Percentiles rank a stretch among this genome's conserved stretches.
Evolutionary conservation across 2,329 filamentous ascomycete species (phyloP).

Genomic region (Xylaria sp.): DNA sequence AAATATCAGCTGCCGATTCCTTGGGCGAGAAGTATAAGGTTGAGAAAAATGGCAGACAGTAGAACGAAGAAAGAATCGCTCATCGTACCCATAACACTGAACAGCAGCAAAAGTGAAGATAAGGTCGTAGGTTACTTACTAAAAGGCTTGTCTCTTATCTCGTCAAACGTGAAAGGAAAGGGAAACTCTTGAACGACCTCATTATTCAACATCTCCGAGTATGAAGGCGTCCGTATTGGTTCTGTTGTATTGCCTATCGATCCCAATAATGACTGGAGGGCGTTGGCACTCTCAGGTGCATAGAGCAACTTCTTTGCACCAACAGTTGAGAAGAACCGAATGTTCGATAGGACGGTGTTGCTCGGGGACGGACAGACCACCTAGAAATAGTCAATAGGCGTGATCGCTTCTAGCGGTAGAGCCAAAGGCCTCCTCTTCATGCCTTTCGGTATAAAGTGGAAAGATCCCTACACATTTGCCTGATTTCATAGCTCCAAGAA

Average conservation of each 20-base stretch:
- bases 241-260: slow-evolving; percentile 14
- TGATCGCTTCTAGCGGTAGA: neutral
- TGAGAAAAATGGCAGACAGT: neutral
- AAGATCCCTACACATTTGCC: slow-evolving; percentile 42
- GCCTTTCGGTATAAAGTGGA: neutral
- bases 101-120: neutral
- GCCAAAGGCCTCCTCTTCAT: neutral
- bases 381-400: slow-evolving; percentile 13
- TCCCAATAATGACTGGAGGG: slow-evolving; percentile 23
- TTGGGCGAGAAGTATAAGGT: neutral
- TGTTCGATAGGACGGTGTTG: slow-evolving; percentile 34
- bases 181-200: slow-evolving; percentile 30
- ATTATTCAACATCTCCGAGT: slow-evolving; percentile 19
- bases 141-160: slow-evolving; percentile 18
- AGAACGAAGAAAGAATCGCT: neutral
- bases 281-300: slow-evolving; percentile 30
- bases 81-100: neutral
- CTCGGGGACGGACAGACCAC: slow-evolving; percentile 31
- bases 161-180: slow-evolving; percentile 30
- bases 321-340: slow-evolving; percentile 32
- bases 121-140: slow-evolving; percentile 19
- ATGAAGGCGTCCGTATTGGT: slow-evolving; percentile 28
- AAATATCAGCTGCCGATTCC: slow-evolving; percentile 12
- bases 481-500: slow-evolving; percentile 44
- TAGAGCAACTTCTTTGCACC: slow-evolving; percentile 32